Evolutionary conservation across 306 rosid genomes (phyloP).

Genomic region (Corylus americana): DNA sequence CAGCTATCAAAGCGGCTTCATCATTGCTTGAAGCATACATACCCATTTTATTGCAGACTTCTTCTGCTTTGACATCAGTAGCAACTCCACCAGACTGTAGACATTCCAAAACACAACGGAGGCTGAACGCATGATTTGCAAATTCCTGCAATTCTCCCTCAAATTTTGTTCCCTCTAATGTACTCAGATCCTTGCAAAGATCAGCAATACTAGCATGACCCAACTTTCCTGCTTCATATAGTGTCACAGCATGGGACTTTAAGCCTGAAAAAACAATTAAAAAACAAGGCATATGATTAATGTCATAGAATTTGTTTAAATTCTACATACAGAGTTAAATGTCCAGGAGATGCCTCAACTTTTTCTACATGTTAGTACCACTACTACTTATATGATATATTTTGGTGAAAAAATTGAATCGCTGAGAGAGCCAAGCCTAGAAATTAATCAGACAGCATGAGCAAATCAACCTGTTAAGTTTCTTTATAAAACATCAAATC

Average conservation of each 20-base stretch:
- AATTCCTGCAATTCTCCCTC: constrained; percentile 97
- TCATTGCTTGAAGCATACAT: constrained; percentile 46
- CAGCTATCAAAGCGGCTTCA: constrained; percentile 41
- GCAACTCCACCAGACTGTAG: constrained; percentile 79
- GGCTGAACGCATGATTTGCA: constrained; percentile 96
- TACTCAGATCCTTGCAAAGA: constrained; percentile 92
- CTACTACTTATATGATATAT: not conserved
- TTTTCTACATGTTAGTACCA: not conserved
- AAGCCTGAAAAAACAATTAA: constrained; percentile 59
- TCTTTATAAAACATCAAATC: not conserved
- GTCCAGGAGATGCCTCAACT: not conserved
- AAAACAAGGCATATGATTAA: constrained; percentile 14
- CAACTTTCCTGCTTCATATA: constrained; percentile 93
- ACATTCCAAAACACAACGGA: constrained; percentile 88
- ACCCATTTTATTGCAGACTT: constrained; percentile 39
- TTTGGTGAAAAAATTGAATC: not conserved
- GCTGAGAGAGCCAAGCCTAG: not conserved
- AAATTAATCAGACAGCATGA: not conserved
- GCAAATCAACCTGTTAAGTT: not conserved
- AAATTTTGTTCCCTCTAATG: constrained; percentile 80
- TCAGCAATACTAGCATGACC: constrained; percentile 89
- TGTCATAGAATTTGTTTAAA: constrained; percentile 7
- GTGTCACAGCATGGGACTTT: constrained; percentile 97
- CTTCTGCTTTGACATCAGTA: constrained; percentile 44
- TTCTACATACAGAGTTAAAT: not conserved